These are phyloP conservation scores for Pittosporum tobira DNA, from an alignment of 129 eudicot species.

Conservation along the genomic window DNA sequence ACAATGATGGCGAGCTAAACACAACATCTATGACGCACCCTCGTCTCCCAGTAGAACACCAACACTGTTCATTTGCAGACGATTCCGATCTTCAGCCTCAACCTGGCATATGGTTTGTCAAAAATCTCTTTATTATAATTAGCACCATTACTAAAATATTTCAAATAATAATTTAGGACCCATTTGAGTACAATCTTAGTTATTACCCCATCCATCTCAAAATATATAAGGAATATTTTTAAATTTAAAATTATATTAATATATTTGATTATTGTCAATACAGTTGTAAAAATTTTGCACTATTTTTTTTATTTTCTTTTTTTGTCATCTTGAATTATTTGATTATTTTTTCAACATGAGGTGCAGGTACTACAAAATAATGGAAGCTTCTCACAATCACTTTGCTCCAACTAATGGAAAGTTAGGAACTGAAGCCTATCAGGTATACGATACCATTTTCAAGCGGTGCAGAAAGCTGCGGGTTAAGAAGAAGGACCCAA, in stretches of 20 bases:
- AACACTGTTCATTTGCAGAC: conserved; percentile 22
- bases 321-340: no score
- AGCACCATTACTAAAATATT: no score
- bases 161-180: no score
- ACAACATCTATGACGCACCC: conserved; percentile 53
- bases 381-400: conserved; percentile 41
- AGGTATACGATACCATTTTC: conserved; percentile 41
- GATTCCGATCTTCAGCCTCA: conserved; percentile 37
- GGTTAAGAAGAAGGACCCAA: conserved; percentile 25
- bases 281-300: no score
- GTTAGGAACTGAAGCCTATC: conserved; percentile 38
- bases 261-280: no score
- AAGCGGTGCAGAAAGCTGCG: conserved; percentile 46
- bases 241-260: no score
- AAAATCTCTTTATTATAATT: no score
- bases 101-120: conserved; percentile 47
- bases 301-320: no score
- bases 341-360: no score
- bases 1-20: conserved; percentile 56
- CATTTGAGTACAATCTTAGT: no score
- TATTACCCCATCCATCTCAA: no score
- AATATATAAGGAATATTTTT: no score
- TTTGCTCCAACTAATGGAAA: conserved; percentile 38
- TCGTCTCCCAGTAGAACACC: conserved; percentile 41
- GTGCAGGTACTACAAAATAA: conserved; percentile 47